Percentiles rank a stretch among this genome's conserved stretches.
These are phyloP conservation scores for Murraya paniculata DNA, from an alignment of 345 rosid species.

Conservation along the genomic window DNA sequence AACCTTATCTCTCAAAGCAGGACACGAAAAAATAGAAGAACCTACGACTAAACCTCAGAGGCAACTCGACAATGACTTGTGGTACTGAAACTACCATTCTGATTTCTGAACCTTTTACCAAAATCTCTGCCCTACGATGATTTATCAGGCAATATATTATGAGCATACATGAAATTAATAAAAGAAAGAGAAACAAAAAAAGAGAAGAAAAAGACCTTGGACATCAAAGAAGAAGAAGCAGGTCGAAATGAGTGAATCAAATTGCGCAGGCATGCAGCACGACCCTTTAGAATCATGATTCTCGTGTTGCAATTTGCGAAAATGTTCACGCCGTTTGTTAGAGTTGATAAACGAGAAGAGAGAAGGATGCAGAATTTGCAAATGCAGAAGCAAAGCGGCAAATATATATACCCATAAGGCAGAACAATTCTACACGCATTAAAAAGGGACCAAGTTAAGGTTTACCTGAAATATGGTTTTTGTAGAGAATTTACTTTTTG, in stretches of 20 bases:
- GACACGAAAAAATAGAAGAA: too few relatives aligned
- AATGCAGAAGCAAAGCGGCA: slow-evolving; percentile 1
- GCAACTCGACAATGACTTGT: too few relatives aligned
- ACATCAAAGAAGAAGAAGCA: slow-evolving; percentile 13
- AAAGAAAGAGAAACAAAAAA: too few relatives aligned
- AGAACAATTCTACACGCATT: neutral
- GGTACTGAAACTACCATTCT: too few relatives aligned
- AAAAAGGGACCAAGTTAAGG: neutral
- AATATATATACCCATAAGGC: neutral
- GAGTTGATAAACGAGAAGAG: neutral
- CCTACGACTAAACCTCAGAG: too few relatives aligned
- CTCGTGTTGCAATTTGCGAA: too few relatives aligned
- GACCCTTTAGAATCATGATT: slow-evolving; percentile 24
- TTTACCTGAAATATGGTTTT: neutral
- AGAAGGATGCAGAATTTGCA: neutral
- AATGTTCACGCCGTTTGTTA: neutral
- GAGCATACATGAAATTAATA: neutral
- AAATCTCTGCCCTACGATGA: neutral
- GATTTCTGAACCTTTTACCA: too few relatives aligned
- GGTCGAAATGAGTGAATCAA: slow-evolving; percentile 17
- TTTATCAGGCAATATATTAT: too few relatives aligned
- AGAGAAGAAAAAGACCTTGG: slow-evolving; percentile 18
- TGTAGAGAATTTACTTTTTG: neutral
- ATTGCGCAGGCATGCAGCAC: slow-evolving; percentile 7
- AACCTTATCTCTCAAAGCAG: too few relatives aligned